These are phyloP conservation scores for Periconia sp. DNA, from an alignment of 2,329 filamentous ascomycete species.

Conservation along the genomic window DNA sequence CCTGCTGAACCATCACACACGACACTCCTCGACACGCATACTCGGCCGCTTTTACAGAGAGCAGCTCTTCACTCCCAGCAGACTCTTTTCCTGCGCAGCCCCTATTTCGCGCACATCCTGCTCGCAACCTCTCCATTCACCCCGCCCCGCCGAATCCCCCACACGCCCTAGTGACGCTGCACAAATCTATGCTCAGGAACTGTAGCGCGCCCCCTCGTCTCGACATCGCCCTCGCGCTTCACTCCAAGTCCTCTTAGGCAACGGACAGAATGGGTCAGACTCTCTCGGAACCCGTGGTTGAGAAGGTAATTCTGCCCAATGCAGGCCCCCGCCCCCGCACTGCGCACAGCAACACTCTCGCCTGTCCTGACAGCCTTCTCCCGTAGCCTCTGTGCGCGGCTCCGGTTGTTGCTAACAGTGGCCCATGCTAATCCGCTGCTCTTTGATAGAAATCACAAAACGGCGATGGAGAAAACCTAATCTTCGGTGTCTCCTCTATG, in stretches of 20 bases:
- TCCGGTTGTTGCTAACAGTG: neutral
- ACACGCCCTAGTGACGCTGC: conserved; percentile 31
- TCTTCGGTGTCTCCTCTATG: conserved; percentile 97
- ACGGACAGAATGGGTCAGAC: conserved; percentile 86
- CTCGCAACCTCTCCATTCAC: conserved; percentile 5
- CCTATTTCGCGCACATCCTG: conserved; percentile 5
- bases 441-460: conserved; percentile 77
- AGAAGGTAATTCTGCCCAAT: conserved; percentile 76
- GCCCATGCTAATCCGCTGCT: neutral
- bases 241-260: conserved; percentile 35
- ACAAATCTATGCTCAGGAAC: conserved; percentile 42
- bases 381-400: conserved; percentile 9
- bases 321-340: conserved; percentile 38
- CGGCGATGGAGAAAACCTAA: conserved; percentile 89
- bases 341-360: conserved; percentile 19
- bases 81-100: neutral
- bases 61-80: neutral
- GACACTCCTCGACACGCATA: conserved; percentile 20
- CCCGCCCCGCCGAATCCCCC: conserved; percentile 26
- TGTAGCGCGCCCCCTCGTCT: conserved; percentile 25
- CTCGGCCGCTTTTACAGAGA: conserved; percentile 6
- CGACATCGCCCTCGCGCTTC: conserved; percentile 25
- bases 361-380: conserved; percentile 17
- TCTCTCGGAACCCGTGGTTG: conserved; percentile 96
- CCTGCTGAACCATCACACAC: conserved; percentile 3